A percentile compares a stretch with the other conserved stretches of the same genome.
These are phyloP conservation scores for Chalaropsis thielavioides DNA, from an alignment of 2,329 filamentous ascomycete genomes.

Conservation along the genomic window DNA sequence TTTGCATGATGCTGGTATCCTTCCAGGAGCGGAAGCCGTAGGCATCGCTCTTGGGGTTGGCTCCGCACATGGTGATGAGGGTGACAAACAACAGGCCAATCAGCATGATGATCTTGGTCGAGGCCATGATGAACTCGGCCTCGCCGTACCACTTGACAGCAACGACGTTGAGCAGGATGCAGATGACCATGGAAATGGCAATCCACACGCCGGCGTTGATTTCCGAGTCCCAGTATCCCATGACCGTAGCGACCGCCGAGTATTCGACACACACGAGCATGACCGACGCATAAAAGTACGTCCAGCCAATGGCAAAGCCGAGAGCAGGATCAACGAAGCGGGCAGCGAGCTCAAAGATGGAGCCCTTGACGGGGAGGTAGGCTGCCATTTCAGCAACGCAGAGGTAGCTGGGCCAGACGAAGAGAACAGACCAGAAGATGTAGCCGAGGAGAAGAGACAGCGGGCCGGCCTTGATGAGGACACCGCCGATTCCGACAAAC, in stretches of 20 bases:
- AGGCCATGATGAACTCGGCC: constrained; percentile 43
- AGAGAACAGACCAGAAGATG: constrained; percentile 31
- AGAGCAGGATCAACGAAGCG: constrained; percentile 43
- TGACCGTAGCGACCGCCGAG: constrained; percentile 31
- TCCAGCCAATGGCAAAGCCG: constrained; percentile 41
- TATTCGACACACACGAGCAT: constrained; percentile 35
- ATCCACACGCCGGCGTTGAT: constrained; percentile 37
- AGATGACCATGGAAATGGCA: constrained; percentile 32
- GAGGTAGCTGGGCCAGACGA: constrained; percentile 31
- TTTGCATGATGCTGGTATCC: constrained; percentile 24
- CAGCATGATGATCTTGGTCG: constrained; percentile 32
- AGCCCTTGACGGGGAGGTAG: constrained; percentile 39
- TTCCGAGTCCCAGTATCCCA: constrained; percentile 30
- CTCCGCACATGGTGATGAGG: constrained; percentile 53
- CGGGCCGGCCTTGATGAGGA: constrained; percentile 30
- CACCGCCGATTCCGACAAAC: constrained; percentile 32
- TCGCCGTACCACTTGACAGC: constrained; percentile 32
- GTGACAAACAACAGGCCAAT: constrained; percentile 47
- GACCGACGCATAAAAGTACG: constrained; percentile 34
- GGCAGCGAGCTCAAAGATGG: constrained; percentile 40
- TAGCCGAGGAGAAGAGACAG: constrained; percentile 33
- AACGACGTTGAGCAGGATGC: constrained; percentile 33
- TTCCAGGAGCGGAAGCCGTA: constrained; percentile 49
- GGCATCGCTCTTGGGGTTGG: constrained; percentile 47
- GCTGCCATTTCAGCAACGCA: constrained; percentile 44